Base-by-base conservation (phyloP, 2,329 filamentous ascomycete genomes). In the Talaromyces sp. region DNA sequence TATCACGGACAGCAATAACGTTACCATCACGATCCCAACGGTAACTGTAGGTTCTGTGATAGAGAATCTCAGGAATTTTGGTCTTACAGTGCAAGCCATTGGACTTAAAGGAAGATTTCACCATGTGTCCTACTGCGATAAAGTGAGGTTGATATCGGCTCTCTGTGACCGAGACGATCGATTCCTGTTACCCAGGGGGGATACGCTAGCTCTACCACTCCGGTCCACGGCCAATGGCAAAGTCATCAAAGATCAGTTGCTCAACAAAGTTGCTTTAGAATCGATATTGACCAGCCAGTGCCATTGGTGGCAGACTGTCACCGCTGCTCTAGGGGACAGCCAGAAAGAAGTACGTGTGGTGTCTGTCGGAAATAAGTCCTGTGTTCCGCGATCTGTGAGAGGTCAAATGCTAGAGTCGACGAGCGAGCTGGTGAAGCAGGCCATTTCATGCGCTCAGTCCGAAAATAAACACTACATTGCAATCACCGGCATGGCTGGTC, bases 401-500 rank as follows among this genome's bases (percentile, higher is more conserved):
- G 11, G 35, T 8, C 35, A 37, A 1, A 37, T 37, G 35, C 35
- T 37, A 37, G 35, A 37, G 11, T 37, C 35, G 3, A 13, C 11
- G 9, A 37, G 35, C 35, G 35, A 37, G 35, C 10, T 37, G 8
- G 7, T 37, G 35, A 37, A 37, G 3, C 8, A 37, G 9, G 35
- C 11, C 1, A 37, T 37, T 3, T 37, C 11, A 8, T 37, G 8
- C 35, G 13, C 35, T 37, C 48, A 52, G 27, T 14, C 22, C 35
- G 10, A 35, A 9, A 27, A 54, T 31, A 31, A n/a, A 14, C 54
- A 58, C 2, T 43, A 37, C 47, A 81, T 82, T 39, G 81, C 80
- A 27, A 72, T 83, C 11, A 71, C 82, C 10, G 80, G 80, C 33
- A 80, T 65, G 61, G 78, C 73, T 1, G 81, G 82, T 37, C 74